phyloP scores from a whole-genome alignment of 108 stramenopile genomes.

The Stephanodiscus triporus region DNA sequence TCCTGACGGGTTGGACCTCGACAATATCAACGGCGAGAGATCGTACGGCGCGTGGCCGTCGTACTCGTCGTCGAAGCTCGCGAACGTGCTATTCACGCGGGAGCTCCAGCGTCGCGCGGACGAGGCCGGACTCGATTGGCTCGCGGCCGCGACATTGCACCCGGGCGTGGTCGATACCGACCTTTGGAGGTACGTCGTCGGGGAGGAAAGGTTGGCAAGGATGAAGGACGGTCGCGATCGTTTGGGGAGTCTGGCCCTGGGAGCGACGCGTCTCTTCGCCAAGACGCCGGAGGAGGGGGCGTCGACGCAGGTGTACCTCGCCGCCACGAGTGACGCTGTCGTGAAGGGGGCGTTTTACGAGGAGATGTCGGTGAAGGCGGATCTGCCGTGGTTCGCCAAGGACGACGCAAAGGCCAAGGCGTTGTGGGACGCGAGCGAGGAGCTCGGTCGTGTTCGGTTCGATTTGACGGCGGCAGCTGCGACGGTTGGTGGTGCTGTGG shows the following conservation, averaged over 20 bases:
- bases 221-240: slow-evolving; percentile 48
- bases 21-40: slow-evolving; percentile 57
- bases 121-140: slow-evolving; percentile 27
- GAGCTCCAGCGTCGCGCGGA: slow-evolving; percentile 58
- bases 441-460: slow-evolving; percentile 50
- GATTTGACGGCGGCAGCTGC: neutral
- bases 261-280: slow-evolving; percentile 37
- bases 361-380: slow-evolving; percentile 26
- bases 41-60: slow-evolving; percentile 57
- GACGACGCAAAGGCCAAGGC: slow-evolving; percentile 35
- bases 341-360: slow-evolving; percentile 43
- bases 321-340: slow-evolving; percentile 21
- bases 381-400: slow-evolving; percentile 44
- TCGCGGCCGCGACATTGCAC: slow-evolving; percentile 46
- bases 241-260: slow-evolving; percentile 28
- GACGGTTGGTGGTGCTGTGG: neutral
- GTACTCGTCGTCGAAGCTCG: slow-evolving; percentile 64
- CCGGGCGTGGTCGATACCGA: slow-evolving; percentile 73
- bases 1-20: slow-evolving; percentile 39
- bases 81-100: slow-evolving; percentile 69
- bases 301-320: slow-evolving; percentile 57
- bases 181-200: slow-evolving; percentile 47
- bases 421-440: slow-evolving; percentile 53
- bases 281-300: slow-evolving; percentile 61
- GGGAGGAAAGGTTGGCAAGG: slow-evolving; percentile 46